phyloP scores from a whole-genome alignment of 1,139 yeast genomes.

The Kodamaea arcana region DNA sequence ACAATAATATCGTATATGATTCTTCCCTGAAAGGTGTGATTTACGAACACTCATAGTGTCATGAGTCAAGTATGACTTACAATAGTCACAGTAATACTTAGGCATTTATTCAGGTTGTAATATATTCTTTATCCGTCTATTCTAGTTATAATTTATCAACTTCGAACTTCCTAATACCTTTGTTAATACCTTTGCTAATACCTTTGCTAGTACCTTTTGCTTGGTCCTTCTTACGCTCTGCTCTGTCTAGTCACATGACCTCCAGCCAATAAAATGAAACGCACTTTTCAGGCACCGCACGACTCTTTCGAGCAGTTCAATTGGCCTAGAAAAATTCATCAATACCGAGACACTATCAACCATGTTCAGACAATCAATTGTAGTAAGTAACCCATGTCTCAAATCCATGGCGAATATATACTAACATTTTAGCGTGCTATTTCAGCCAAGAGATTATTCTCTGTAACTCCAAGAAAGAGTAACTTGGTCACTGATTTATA shows the following conservation, averaged over 20 bases:
- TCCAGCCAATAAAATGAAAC: slow-evolving; percentile 7
- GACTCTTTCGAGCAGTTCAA: slow-evolving; percentile 8
- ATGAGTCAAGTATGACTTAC: slow-evolving; percentile 81
- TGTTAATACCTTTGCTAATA: too few species aligned
- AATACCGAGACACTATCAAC: slow-evolving; percentile 8
- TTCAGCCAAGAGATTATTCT: slow-evolving; percentile 41
- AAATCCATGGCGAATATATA: slow-evolving; percentile 1
- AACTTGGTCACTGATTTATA: slow-evolving; percentile 83
- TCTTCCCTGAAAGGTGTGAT: slow-evolving; percentile 76
- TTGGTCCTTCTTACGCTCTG: neutral
- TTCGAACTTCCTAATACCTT: too few species aligned
- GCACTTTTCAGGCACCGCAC: slow-evolving; percentile 3
- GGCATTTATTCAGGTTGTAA: too few species aligned
- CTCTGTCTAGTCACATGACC: neutral
- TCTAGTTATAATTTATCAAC: too few species aligned
- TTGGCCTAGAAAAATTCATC: slow-evolving; percentile 8
- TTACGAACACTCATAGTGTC: slow-evolving; percentile 85
- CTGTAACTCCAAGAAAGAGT: slow-evolving; percentile 42
- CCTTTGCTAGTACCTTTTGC: neutral
- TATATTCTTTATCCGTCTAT: too few species aligned
- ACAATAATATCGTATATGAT: slow-evolving; percentile 71
- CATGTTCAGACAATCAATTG: slow-evolving; percentile 45
- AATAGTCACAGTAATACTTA: slow-evolving; percentile 79
- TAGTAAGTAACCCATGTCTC: slow-evolving; percentile 19
- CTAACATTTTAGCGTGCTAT: slow-evolving; percentile 23